Evolutionary conservation across 2,329 filamentous ascomycete genomes (phyloP).

Genomic region (Alternaria brassicicola): DNA sequence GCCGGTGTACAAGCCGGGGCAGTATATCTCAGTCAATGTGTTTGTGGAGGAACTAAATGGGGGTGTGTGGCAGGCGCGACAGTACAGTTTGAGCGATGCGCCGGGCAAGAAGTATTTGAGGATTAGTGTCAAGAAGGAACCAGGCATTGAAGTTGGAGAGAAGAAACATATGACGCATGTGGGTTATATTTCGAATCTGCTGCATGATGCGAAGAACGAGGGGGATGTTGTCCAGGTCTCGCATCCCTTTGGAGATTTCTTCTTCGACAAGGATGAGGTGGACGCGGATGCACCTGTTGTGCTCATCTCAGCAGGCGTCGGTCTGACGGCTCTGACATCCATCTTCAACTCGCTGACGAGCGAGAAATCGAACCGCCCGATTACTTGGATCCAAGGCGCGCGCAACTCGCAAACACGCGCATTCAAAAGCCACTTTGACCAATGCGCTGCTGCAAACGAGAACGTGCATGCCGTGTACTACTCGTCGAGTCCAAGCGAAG

Average conservation of each 20-base stretch:
- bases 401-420: constrained; percentile 59
- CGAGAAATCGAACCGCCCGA: constrained; percentile 50
- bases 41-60: constrained; percentile 56
- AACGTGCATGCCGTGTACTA: constrained; percentile 65
- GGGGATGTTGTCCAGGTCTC: constrained; percentile 70
- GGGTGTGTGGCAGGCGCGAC: constrained; percentile 68
- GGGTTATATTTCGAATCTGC: constrained; percentile 71
- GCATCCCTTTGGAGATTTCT: constrained; percentile 69
- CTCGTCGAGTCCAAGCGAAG: constrained; percentile 57
- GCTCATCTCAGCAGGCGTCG: constrained; percentile 71
- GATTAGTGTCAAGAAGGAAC: constrained; percentile 73
- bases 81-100: constrained; percentile 74
- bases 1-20: constrained; percentile 70
- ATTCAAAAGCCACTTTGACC: constrained; percentile 60
- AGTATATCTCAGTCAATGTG: constrained; percentile 71
- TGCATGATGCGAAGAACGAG: constrained; percentile 66
- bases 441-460: constrained; percentile 51
- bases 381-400: constrained; percentile 69
- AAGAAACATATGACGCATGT: constrained; percentile 58
- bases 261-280: constrained; percentile 57
- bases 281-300: constrained; percentile 61
- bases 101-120: constrained; percentile 68
- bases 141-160: constrained; percentile 57
- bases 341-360: constrained; percentile 64
- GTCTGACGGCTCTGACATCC: constrained; percentile 68